These are phyloP conservation scores for Sphagnum tenellum DNA, from an alignment of 225 moss, liverwort and hornwort species.

Conservation along the genomic window DNA sequence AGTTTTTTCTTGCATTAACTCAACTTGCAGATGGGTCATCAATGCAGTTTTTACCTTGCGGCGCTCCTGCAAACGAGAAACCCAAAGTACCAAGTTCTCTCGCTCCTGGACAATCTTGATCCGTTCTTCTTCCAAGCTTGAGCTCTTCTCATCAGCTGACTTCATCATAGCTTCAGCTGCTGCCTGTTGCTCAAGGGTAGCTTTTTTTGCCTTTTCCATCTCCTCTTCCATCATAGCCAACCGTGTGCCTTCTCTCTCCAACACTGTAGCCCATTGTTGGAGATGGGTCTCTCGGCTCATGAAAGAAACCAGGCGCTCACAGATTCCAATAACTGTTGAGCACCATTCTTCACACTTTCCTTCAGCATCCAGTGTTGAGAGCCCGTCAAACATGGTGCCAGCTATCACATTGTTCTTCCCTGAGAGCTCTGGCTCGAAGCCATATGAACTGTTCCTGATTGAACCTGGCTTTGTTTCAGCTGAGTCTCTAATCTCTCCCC, in stretches of 20 bases:
- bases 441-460: conserved; percentile 25
- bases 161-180: conserved; percentile 82
- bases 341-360: conserved; percentile 82
- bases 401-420: conserved; percentile 14
- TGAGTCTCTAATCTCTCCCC: conserved; percentile 56
- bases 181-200: conserved; percentile 64
- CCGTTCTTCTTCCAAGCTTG: conserved; percentile 62
- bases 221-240: conserved; percentile 60
- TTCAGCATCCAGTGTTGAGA: conserved; percentile 60
- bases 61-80: conserved; percentile 85
- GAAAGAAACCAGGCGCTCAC: conserved; percentile 67
- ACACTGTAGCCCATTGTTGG: conserved; percentile 68
- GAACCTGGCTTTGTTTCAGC: conserved; percentile 14
- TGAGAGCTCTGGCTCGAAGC: conserved; percentile 48
- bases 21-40: no score
- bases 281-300: conserved; percentile 76
- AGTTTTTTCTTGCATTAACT: no score
- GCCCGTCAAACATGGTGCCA: conserved; percentile 52
- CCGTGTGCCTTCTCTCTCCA: conserved; percentile 66
- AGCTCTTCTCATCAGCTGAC: conserved; percentile 66
- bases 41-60: conserved; percentile 49
- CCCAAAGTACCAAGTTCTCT: conserved; percentile 85
- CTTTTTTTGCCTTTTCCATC: conserved; percentile 59
- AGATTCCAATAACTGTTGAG: conserved; percentile 70
- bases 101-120: conserved; percentile 74